Conservation (phyloP, 306 rosid species). For the Lathyrus oleraceus region DNA sequence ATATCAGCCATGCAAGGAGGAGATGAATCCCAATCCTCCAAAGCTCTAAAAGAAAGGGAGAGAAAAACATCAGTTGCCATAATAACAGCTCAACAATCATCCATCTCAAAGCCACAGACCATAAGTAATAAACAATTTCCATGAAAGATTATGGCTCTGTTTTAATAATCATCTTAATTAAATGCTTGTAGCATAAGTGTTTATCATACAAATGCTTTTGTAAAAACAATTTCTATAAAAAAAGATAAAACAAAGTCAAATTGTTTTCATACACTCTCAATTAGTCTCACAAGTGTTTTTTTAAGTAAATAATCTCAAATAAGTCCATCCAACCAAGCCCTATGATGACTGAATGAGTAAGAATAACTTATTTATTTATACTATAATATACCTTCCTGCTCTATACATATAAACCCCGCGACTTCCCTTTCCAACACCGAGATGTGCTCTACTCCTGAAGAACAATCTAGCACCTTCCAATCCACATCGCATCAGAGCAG, state of each 20-base stretch:
- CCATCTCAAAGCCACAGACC: not conserved
- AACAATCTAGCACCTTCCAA: slow-evolving; percentile 82
- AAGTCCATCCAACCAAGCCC: no score
- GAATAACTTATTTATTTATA: not conserved
- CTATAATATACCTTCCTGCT: slow-evolving; percentile 74
- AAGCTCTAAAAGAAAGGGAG: slow-evolving; percentile 60
- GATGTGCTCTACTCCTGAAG: slow-evolving; percentile 69
- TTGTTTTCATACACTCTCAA: no score
- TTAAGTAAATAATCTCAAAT: no score
- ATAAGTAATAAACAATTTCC: not conserved
- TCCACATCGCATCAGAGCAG: slow-evolving; percentile 79
- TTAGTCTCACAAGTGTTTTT: no score
- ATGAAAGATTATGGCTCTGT: not conserved
- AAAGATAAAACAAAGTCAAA: no score
- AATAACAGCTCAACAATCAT: slow-evolving; percentile 7
- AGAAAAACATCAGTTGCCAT: not conserved
- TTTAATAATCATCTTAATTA: no score
- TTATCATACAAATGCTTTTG: no score
- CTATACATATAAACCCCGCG: slow-evolving; percentile 89
- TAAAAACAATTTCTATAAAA: no score
- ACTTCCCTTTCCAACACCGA: slow-evolving; percentile 62
- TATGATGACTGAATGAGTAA: not conserved
- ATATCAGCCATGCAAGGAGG: slow-evolving; percentile 95
- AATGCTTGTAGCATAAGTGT: no score
- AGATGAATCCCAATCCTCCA: slow-evolving; percentile 94